Base-by-base conservation (phyloP, 805 yeast genomes). In the Teunomyces kruisii region DNA sequence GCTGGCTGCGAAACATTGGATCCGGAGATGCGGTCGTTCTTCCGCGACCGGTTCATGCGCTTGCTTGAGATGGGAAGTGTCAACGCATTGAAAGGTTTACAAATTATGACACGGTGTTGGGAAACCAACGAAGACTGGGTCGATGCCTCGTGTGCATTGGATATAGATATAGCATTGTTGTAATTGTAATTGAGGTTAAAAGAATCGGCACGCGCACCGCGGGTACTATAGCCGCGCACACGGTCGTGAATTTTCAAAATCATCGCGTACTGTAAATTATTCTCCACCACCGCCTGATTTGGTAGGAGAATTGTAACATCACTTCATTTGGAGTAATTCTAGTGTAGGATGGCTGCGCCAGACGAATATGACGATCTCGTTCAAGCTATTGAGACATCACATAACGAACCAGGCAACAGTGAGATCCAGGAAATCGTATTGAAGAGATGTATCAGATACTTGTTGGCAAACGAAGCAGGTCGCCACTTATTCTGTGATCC, bases 401-500 rank as follows among this genome's bases (percentile, higher is more conserved):
- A 65, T 42, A 49, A 42, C 14, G 60, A 58, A 35, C 51, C 64
- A 2, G 67, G 65, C 4, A 59, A 58, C 43, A 58, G 57, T 35
- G 51, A 50, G 12, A 49, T 57, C 19, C 74, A 68, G 24, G 62
- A 59, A 27, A 44, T 44, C 29, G 62, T 65, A 9, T 51, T 67
- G 13, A 49, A 47, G 48, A 45, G 47, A 24, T 65, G 72, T 46
- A 44, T 60, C 36, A 42, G 46, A 15, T 65, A 58, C 47, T 51
- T 67, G 39, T 39, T 45, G 15, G 51, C 52, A 9, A 39, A 56
- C 33, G 43, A 46, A 31, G 24, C 41, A 6, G 54, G 53, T 5
- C 54, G 51, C n/a, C 87, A 84, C 51, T 62, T 79, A 53, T 85
- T 82, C 58, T 84, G 90, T 61, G 78, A 81, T 54, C 66, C 67